Percentiles rank a stretch among this genome's conserved stretches.
Conservation (phyloP, 1,284 basidiomycete genomes). For the Rhodotorula glutinis region DNA sequence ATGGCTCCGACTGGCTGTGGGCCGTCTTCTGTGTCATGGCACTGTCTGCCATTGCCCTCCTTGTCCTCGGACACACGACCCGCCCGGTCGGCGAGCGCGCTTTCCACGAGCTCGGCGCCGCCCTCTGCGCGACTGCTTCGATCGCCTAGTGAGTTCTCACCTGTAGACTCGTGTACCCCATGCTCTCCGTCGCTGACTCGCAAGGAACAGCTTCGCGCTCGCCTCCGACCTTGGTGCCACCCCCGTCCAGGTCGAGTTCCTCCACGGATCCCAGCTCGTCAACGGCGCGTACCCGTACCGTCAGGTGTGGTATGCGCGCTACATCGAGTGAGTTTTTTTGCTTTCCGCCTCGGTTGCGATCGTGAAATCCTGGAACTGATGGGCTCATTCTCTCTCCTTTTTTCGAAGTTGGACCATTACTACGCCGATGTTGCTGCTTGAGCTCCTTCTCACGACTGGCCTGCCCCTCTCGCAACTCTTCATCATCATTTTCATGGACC, state of each 20-base stretch:
- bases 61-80: constrained; percentile 49
- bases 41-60: constrained; percentile 43
- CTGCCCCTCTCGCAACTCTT: constrained; percentile 58
- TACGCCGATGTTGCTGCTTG: constrained; percentile 58
- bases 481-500: constrained; percentile 55
- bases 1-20: constrained; percentile 54
- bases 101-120: constrained; percentile 53
- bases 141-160: constrained; percentile 27
- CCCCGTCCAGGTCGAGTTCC: constrained; percentile 55
- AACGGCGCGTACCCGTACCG: not conserved
- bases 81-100: constrained; percentile 52
- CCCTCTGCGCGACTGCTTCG: constrained; percentile 45
- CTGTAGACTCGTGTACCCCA: too few species aligned
- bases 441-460: constrained; percentile 56
- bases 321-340: constrained; percentile 51
- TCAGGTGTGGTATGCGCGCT: constrained; percentile 51
- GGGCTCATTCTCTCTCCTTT: too few species aligned
- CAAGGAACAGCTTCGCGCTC: constrained; percentile 53
- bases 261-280: constrained; percentile 43
- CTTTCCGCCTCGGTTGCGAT: too few species aligned
- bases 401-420: constrained; percentile 52
- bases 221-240: constrained; percentile 62
- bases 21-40: constrained; percentile 48
- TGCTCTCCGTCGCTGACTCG: too few species aligned
- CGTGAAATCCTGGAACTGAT: too few species aligned